These are phyloP conservation scores for Ophiocordyceps camponoti-floridani DNA, from an alignment of 2,329 filamentous ascomycete genomes.

Conservation along the genomic window DNA sequence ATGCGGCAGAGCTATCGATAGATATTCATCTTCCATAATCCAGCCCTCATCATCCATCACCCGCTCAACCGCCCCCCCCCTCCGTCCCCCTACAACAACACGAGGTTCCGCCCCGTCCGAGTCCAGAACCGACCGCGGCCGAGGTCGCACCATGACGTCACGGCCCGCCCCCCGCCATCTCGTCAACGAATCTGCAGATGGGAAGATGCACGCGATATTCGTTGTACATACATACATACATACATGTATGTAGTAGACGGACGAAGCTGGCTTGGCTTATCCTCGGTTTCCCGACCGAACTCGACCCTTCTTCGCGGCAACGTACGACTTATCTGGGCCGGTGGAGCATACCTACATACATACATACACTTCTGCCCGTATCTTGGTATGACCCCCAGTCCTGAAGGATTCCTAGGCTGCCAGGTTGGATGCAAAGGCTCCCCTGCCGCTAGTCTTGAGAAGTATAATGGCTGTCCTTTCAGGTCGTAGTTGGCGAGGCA, in stretches of 20 bases:
- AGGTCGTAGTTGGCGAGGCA: too few species aligned
- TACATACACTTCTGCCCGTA: not conserved
- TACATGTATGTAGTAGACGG: too few species aligned
- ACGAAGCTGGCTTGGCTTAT: not conserved
- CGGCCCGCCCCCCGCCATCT: not conserved
- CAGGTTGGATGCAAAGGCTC: too few species aligned
- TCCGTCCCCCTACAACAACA: not conserved
- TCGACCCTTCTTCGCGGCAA: not conserved
- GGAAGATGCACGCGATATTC: not conserved
- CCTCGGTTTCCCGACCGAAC: not conserved
- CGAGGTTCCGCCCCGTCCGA: not conserved
- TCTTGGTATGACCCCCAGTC: too few species aligned
- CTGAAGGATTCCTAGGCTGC: too few species aligned
- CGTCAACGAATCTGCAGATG: not conserved
- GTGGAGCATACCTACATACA: too few species aligned
- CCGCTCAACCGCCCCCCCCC: too few species aligned
- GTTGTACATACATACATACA: not conserved
- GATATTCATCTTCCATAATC: too few species aligned
- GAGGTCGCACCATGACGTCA: not conserved
- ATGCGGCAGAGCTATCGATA: too few species aligned
- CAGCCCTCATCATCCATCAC: too few species aligned
- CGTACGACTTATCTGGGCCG: not conserved
- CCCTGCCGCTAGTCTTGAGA: too few species aligned
- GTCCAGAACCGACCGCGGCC: not conserved
- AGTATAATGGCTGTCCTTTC: too few species aligned